These are phyloP conservation scores for Pezicula rhizophila DNA, from an alignment of 2,329 filamentous ascomycete species.

Conservation along the genomic window DNA sequence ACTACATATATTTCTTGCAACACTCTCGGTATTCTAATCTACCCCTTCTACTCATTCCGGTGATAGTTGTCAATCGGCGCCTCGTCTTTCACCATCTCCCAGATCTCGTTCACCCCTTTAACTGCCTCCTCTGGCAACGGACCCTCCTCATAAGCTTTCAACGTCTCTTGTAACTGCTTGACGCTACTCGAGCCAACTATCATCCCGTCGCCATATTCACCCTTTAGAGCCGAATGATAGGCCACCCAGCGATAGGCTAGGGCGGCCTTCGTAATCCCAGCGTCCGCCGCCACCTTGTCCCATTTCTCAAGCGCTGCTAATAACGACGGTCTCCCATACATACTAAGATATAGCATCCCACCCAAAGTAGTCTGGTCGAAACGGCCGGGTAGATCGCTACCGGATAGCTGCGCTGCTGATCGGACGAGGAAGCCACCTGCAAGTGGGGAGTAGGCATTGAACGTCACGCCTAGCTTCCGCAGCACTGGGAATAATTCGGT, in stretches of 20 bases:
- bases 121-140: neutral
- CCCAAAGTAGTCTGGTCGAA: neutral
- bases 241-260: constrained; percentile 29
- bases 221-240: constrained; percentile 21
- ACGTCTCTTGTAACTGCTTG: neutral
- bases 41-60: too few relatives aligned
- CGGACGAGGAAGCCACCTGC: constrained; percentile 52
- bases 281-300: constrained; percentile 18
- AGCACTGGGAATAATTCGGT: constrained; percentile 51
- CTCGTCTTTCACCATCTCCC: neutral
- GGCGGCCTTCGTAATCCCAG: constrained; percentile 22
- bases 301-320: constrained; percentile 17
- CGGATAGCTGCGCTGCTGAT: too few relatives aligned
- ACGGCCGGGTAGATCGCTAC: too few relatives aligned
- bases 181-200: neutral
- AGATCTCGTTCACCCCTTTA: neutral
- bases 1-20: too few relatives aligned
- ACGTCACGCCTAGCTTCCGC: constrained; percentile 50
- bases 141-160: neutral
- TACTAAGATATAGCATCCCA: neutral
- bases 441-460: constrained; percentile 56
- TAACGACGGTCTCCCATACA: constrained; percentile 10
- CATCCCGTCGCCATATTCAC: constrained; percentile 2
- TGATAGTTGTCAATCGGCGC: neutral
- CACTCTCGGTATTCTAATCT: too few relatives aligned